These are phyloP conservation scores for Ramularia endophylla DNA, from an alignment of 2,329 filamentous ascomycete genomes.

Conservation along the genomic window DNA sequence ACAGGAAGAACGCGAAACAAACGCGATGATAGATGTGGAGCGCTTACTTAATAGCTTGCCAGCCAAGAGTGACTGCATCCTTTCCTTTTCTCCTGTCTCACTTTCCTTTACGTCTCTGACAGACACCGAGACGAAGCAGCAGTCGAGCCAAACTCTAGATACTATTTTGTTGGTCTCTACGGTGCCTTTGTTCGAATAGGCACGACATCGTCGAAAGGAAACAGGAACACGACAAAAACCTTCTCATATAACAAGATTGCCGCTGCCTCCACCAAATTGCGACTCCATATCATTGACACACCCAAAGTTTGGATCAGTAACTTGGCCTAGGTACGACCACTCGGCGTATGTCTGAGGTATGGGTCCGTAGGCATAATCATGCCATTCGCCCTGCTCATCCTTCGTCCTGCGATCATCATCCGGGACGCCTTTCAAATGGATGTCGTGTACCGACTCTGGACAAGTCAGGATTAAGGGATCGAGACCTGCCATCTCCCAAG, in stretches of 20 bases:
- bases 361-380: slow-evolving; percentile 16
- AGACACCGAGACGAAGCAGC: no score
- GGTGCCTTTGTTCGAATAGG: no score
- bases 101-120: no score
- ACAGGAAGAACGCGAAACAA: no score
- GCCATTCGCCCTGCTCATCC: slow-evolving; percentile 15
- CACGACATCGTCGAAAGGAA: no score
- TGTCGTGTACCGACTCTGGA: slow-evolving; percentile 16
- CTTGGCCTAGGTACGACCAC: slow-evolving; percentile 15
- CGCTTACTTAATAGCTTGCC: no score
- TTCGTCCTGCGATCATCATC: slow-evolving; percentile 14
- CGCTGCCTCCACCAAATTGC: slow-evolving; percentile 13
- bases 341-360: slow-evolving; percentile 17
- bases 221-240: no score
- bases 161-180: no score
- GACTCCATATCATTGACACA: slow-evolving; percentile 15
- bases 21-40: no score
- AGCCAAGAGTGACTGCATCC: no score
- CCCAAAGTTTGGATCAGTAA: slow-evolving; percentile 18
- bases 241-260: neutral
- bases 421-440: slow-evolving; percentile 13
- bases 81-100: no score
- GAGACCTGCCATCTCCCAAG: slow-evolving; percentile 20
- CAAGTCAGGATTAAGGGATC: slow-evolving; percentile 18
- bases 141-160: no score